Conservation (phyloP, 73 alveolate genomes). For the Paramecium biaurelia region DNA sequence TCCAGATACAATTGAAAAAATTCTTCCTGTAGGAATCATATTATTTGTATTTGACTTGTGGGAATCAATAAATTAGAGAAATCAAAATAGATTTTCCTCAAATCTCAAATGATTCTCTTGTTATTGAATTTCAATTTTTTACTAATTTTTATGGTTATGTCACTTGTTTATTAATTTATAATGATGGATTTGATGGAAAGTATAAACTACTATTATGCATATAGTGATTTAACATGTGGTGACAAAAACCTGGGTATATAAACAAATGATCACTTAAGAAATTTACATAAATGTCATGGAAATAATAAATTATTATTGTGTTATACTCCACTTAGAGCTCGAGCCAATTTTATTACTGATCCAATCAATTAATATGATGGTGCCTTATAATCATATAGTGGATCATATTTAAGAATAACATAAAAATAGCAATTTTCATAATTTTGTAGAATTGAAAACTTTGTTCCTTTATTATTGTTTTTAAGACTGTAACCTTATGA, state of each 20-base stretch:
- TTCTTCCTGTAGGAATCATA: neutral
- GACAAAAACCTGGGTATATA: conserved; percentile 19
- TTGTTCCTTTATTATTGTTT: conserved; percentile 22
- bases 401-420: neutral
- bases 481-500: neutral
- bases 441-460: conserved; percentile 34
- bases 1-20: neutral
- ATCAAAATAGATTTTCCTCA: conserved; percentile 32
- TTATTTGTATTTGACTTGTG: neutral
- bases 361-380: conserved; percentile 44
- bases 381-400: neutral
- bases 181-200: conserved; percentile 55
- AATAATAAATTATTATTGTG: conserved; percentile 12
- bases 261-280: conserved; percentile 19
- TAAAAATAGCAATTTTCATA: neutral
- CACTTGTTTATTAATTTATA: neutral
- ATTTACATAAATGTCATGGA: neutral
- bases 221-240: conserved; percentile 13
- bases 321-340: conserved; percentile 46
- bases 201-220: neutral
- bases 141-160: conserved; percentile 8
- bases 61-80: conserved; percentile 9
- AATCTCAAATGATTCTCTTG: neutral
- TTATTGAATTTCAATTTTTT: conserved; percentile 5
- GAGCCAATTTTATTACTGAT: conserved; percentile 42